Evolutionary conservation across 2,329 filamentous ascomycete species (phyloP).

Genomic region (Penicillium sp.): DNA sequence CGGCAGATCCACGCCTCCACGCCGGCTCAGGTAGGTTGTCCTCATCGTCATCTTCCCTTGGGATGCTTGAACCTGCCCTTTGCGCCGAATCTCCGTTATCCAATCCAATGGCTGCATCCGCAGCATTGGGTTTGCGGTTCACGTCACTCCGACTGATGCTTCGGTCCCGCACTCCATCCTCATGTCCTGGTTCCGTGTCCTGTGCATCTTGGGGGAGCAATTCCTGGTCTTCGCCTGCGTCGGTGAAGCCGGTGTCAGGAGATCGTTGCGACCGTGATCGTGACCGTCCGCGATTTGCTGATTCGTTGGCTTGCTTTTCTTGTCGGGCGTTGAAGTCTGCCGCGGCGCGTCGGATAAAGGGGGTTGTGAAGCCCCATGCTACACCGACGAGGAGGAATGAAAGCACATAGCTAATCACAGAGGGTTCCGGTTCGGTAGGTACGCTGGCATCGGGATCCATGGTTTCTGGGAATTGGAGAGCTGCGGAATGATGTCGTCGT

Average conservation of each 20-base stretch:
- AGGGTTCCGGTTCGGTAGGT: conserved; percentile 29
- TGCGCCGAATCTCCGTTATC: conserved; percentile 42
- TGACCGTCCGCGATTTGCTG: conserved; percentile 7
- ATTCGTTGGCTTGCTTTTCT: conserved; percentile 24
- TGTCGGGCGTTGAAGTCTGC: conserved; percentile 67
- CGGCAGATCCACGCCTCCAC: conserved; percentile 24
- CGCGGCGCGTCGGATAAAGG: conserved; percentile 87
- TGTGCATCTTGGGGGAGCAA: conserved; percentile 13
- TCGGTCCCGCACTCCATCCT: conserved; percentile 10
- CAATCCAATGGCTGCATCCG: conserved; percentile 49
- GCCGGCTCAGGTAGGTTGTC: conserved; percentile 29
- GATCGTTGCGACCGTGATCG: conserved; percentile 11
- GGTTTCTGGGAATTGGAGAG: neutral
- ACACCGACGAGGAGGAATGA: conserved; percentile 89
- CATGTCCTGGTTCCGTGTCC: neutral
- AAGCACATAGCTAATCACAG: conserved; percentile 74
- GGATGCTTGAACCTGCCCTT: neutral
- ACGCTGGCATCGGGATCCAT: conserved; percentile 38
- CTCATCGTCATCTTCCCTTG: conserved; percentile 18
- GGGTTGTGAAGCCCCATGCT: conserved; percentile 90
- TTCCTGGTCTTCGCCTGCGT: conserved; percentile 16
- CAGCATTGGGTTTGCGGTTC: conserved; percentile 6
- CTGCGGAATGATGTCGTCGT: neutral
- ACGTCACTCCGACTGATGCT: conserved; percentile 15
- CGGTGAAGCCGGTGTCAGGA: neutral